Conservation (phyloP, 75 land plant genomes). For the Isoetes taiwanensis region DNA sequence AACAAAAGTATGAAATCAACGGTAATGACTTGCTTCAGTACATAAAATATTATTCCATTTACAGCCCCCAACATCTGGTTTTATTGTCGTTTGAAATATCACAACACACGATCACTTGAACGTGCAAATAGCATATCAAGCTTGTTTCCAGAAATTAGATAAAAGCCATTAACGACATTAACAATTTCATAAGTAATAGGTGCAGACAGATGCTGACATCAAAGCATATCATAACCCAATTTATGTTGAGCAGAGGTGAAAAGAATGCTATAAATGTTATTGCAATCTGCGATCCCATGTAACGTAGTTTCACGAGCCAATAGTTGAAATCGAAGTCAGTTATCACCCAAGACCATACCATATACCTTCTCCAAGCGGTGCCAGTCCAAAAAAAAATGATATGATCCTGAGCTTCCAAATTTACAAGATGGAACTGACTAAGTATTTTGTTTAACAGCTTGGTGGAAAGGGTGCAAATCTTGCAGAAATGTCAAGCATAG, state of each 20-base stretch:
- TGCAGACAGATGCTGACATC: no score
- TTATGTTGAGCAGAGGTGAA: no score
- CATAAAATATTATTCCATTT: not conserved
- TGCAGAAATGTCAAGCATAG: slow-evolving; percentile 98
- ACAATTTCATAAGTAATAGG: not conserved
- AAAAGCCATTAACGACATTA: not conserved
- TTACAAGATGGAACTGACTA: not conserved
- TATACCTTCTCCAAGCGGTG: no score
- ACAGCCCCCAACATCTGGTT: not conserved
- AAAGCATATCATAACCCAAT: no score
- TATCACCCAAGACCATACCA: no score
- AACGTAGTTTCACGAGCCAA: not conserved
- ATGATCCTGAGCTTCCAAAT: not conserved
- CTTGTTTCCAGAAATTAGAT: not conserved
- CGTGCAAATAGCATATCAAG: not conserved
- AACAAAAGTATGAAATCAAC: slow-evolving; percentile 82
- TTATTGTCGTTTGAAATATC: not conserved
- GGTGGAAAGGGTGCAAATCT: slow-evolving; percentile 99
- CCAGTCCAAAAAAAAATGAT: no score
- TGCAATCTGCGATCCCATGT: not conserved
- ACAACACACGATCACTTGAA: not conserved
- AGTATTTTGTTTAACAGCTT: slow-evolving; percentile 33
- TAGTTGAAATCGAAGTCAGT: not conserved
- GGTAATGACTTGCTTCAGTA: slow-evolving; percentile 26
- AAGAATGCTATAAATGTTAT: not conserved